These are phyloP conservation scores for Onygenales sp. DNA, from an alignment of 2,329 filamentous ascomycete genomes.

Conservation along the genomic window DNA sequence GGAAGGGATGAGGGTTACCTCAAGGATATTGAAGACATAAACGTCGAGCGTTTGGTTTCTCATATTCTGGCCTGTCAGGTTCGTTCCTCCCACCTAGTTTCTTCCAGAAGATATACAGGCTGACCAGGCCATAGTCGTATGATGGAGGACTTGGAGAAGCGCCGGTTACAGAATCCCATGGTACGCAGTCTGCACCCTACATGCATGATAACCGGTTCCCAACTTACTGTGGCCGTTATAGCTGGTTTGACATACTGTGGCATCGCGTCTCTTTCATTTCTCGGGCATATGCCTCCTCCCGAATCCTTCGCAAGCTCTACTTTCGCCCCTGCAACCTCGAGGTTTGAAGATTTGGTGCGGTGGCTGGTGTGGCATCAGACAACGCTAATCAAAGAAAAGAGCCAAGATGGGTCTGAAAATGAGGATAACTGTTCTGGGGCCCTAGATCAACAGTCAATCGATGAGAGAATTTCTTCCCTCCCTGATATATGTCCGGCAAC, in stretches of 20 bases:
- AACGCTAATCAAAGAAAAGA: slow-evolving; percentile 40
- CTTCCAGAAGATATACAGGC: not conserved
- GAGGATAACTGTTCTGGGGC: slow-evolving; percentile 12
- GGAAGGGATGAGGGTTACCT: slow-evolving; percentile 49
- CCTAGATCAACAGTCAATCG: slow-evolving; percentile 1
- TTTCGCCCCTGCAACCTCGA: slow-evolving; percentile 18
- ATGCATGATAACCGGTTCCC: not conserved
- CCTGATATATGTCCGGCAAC: slow-evolving; percentile 15
- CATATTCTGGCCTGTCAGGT: slow-evolving; percentile 62
- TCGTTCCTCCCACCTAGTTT: slow-evolving; percentile 10
- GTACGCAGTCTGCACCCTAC: slow-evolving; percentile 36
- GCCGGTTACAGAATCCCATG: slow-evolving; percentile 72
- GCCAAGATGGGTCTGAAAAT: slow-evolving; percentile 36
- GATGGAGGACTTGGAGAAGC: slow-evolving; percentile 77
- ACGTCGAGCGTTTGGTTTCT: slow-evolving; percentile 58
- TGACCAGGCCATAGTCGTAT: slow-evolving; percentile 46
- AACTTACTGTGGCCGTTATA: slow-evolving; percentile 23
- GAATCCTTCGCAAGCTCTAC: slow-evolving; percentile 19
- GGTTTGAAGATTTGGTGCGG: slow-evolving; percentile 30
- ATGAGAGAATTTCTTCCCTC: slow-evolving; percentile 20
- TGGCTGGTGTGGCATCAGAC: slow-evolving; percentile 61
- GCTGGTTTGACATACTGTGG: slow-evolving; percentile 89
- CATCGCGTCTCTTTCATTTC: slow-evolving; percentile 64
- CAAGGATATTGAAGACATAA: slow-evolving; percentile 58
- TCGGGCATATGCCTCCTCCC: slow-evolving; percentile 50